Conservation (phyloP, 2,329 filamentous ascomycete species). For the Hypoxylon sp. region DNA sequence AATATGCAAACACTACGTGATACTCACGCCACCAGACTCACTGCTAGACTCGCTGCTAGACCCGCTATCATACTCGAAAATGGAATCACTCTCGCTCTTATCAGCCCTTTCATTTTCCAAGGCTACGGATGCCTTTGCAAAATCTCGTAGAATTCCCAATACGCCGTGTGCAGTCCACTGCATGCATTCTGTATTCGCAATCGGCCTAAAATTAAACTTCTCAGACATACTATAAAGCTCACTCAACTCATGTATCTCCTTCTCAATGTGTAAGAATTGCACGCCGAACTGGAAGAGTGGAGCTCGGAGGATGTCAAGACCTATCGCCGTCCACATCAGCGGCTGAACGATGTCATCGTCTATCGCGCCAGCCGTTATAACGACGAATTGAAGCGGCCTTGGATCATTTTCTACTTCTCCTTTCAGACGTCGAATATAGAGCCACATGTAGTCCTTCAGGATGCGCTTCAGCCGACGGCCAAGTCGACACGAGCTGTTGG, state of each 20-base stretch:
- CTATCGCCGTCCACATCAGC: constrained; percentile 72
- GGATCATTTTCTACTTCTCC: background rate
- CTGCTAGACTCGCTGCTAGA: background rate
- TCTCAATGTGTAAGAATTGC: constrained; percentile 82
- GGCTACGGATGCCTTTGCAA: constrained; percentile 60
- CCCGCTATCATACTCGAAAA: background rate
- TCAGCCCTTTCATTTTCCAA: constrained; percentile 4
- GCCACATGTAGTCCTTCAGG: constrained; percentile 43
- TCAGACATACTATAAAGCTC: constrained; percentile 73
- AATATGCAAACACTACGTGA: background rate
- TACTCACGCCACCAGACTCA: no score
- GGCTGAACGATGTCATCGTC: constrained; percentile 74
- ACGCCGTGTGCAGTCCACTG: constrained; percentile 72
- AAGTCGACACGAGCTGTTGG: constrained; percentile 45
- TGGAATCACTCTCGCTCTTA: background rate
- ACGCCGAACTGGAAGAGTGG: constrained; percentile 79
- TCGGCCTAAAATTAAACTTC: constrained; percentile 72
- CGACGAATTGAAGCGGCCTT: constrained; percentile 78
- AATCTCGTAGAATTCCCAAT: constrained; percentile 76
- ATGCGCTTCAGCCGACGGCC: constrained; percentile 41
- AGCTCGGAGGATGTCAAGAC: constrained; percentile 72
- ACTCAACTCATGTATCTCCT: constrained; percentile 69
- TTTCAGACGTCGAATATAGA: constrained; percentile 23
- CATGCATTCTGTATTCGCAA: constrained; percentile 77
- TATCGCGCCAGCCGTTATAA: constrained; percentile 79